Evolutionary conservation across 768 basidiomycete species (phyloP).

Genomic region (Pleurotus cornucopiae): DNA sequence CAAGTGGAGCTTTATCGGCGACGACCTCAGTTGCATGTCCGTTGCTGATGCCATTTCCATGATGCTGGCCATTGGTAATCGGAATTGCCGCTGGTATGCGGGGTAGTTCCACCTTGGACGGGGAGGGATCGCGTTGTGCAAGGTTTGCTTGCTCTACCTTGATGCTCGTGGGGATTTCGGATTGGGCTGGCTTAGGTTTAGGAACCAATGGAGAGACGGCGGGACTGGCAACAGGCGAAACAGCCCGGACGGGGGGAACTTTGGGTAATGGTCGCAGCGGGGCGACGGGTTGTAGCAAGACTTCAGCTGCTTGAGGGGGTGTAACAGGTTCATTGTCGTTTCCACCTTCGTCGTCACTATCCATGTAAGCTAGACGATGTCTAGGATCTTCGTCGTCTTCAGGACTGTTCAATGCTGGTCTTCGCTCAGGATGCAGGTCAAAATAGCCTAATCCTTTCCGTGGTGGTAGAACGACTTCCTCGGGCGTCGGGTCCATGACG

Average conservation of each 20-base stretch:
- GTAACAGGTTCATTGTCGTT: slow-evolving; percentile 19
- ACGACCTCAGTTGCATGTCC: slow-evolving; percentile 11
- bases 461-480: slow-evolving; percentile 16
- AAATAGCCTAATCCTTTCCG: slow-evolving; percentile 65
- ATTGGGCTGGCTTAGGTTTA: slow-evolving; percentile 9
- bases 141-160: background rate
- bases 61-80: background rate
- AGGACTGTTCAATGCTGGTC: slow-evolving; percentile 29
- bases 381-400: slow-evolving; percentile 31
- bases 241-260: slow-evolving; percentile 1
- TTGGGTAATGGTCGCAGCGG: slow-evolving; percentile 11
- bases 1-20: slow-evolving; percentile 20
- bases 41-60: slow-evolving; percentile 12
- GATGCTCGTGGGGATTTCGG: background rate
- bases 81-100: background rate
- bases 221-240: slow-evolving; percentile 12
- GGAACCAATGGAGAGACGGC: slow-evolving; percentile 21
- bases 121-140: background rate
- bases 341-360: slow-evolving; percentile 29
- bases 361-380: slow-evolving; percentile 23
- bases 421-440: slow-evolving; percentile 73
- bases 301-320: background rate
- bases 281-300: background rate
- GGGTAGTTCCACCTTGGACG: background rate
- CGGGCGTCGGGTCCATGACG: slow-evolving; percentile 7